Percentiles rank a stretch among this genome's conserved stretches.
Evolutionary conservation across 2,329 filamentous ascomycete genomes (phyloP).

Genomic region (Penicillium sp.): DNA sequence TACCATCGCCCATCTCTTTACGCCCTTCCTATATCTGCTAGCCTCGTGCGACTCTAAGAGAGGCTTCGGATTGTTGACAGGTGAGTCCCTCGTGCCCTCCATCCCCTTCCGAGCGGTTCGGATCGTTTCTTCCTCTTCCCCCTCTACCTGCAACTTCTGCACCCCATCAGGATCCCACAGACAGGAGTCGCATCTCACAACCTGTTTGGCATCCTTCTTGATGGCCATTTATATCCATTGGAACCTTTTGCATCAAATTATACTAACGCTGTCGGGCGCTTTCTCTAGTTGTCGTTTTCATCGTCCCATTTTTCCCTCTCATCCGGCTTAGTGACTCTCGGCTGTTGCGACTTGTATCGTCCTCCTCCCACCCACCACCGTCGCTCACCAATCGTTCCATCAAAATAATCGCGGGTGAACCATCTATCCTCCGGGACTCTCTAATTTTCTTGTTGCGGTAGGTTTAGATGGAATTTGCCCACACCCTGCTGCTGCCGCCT

Average conservation of each 20-base stretch:
- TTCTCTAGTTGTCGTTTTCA: slow-evolving; percentile 32
- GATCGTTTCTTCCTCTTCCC: slow-evolving; percentile 35
- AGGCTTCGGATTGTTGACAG: slow-evolving; percentile 33
- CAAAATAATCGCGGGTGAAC: slow-evolving; percentile 39
- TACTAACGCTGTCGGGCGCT: slow-evolving; percentile 31
- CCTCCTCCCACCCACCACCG: slow-evolving; percentile 35
- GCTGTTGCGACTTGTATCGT: slow-evolving; percentile 41
- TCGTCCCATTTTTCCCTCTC: slow-evolving; percentile 32
- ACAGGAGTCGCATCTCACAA: slow-evolving; percentile 25
- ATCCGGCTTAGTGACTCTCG: slow-evolving; percentile 35
- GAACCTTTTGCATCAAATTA: slow-evolving; percentile 24
- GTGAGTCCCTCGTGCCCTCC: slow-evolving; percentile 40
- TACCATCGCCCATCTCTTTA: slow-evolving; percentile 29
- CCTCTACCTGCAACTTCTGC: slow-evolving; percentile 33
- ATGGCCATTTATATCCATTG: slow-evolving; percentile 26
- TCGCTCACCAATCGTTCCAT: slow-evolving; percentile 35
- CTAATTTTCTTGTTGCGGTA: slow-evolving; percentile 40
- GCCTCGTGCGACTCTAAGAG: slow-evolving; percentile 39
- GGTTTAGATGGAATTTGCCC: slow-evolving; percentile 42
- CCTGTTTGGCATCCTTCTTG: slow-evolving; percentile 20
- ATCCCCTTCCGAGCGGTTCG: slow-evolving; percentile 40
- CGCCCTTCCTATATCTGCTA: slow-evolving; percentile 25
- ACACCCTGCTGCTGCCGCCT: slow-evolving; percentile 29
- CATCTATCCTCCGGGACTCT: slow-evolving; percentile 34
- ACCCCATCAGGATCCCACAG: slow-evolving; percentile 37